Evolutionary conservation across 108 stramenopile species (phyloP).

Genomic region (Schizochytrium sp.): DNA sequence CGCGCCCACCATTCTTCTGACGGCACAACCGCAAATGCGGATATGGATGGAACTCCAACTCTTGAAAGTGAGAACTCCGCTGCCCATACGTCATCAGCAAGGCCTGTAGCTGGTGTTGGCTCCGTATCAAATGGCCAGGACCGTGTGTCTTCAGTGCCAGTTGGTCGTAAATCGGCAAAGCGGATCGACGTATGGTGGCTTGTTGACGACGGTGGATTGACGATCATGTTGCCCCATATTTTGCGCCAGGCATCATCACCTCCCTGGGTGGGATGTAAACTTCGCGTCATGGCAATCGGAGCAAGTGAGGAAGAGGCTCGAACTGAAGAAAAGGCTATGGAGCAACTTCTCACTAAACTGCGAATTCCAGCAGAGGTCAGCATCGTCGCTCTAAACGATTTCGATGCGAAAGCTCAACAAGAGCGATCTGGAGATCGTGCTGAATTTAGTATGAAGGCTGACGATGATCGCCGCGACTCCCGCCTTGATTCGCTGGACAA

Average conservation of each 20-base stretch:
- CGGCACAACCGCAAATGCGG: neutral
- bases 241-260: conserved; percentile 40
- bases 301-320: conserved; percentile 17
- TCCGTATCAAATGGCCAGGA: too few species aligned
- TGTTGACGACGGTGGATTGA: conserved; percentile 62
- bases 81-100: too few species aligned
- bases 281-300: conserved; percentile 57
- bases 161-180: conserved; percentile 2
- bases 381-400: conserved; percentile 21
- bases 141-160: neutral
- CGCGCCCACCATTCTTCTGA: neutral
- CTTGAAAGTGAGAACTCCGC: too few species aligned
- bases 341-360: conserved; percentile 23
- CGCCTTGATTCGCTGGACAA: conserved; percentile 23
- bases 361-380: conserved; percentile 42
- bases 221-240: conserved; percentile 60
- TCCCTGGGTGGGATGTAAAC: conserved; percentile 1
- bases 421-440: neutral
- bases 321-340: conserved; percentile 12
- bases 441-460: neutral
- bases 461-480: neutral
- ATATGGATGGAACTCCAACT: too few species aligned
- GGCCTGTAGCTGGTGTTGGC: too few species aligned
- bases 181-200: conserved; percentile 65
- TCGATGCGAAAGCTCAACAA: conserved; percentile 20